A percentile compares a stretch with the other conserved stretches of the same genome.
These are phyloP conservation scores for Sclerotinia borealis DNA, from an alignment of 2,329 filamentous ascomycete species.

Conservation along the genomic window DNA sequence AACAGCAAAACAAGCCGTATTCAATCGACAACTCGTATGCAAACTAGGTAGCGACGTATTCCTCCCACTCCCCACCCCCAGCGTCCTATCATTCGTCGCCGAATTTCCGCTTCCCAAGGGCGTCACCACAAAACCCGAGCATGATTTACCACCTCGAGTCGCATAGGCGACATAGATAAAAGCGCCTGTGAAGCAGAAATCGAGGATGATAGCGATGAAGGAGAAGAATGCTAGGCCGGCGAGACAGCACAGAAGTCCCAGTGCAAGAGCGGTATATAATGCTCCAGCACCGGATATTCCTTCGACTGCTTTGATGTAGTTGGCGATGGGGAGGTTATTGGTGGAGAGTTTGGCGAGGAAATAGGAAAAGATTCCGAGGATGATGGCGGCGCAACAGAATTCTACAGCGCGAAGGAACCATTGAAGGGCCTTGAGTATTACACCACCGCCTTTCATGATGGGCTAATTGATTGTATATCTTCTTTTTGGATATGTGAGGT, in stretches of 20 bases:
- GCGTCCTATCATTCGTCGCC: constrained; percentile 39
- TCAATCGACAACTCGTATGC: constrained; percentile 64
- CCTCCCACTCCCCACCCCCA: constrained; percentile 42
- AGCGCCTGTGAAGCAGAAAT: constrained; percentile 66
- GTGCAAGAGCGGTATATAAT: constrained; percentile 67
- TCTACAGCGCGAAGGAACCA: constrained; percentile 68
- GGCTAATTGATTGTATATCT: not conserved
- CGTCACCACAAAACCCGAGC: constrained; percentile 58
- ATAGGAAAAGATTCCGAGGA: constrained; percentile 77
- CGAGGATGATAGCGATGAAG: constrained; percentile 66
- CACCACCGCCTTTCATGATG: constrained; percentile 53
- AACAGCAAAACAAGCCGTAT: constrained; percentile 72
- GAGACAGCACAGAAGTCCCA: constrained; percentile 71
- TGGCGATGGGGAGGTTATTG: constrained; percentile 56
- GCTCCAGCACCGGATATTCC: constrained; percentile 71
- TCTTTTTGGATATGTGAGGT: not conserved
- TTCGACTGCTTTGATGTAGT: constrained; percentile 65
- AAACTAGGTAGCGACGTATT: constrained; percentile 37
- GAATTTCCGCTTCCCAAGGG: constrained; percentile 61
- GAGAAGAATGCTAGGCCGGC: constrained; percentile 70
- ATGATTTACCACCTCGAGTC: constrained; percentile 65
- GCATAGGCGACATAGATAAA: constrained; percentile 79
- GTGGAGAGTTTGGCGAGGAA: constrained; percentile 69
- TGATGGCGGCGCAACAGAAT: constrained; percentile 65
- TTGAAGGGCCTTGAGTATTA: constrained; percentile 62